Percentiles rank a stretch among this genome's conserved stretches.
phyloP scores from a whole-genome alignment of 306 rosid species.

The Cucurbita pepo region DNA sequence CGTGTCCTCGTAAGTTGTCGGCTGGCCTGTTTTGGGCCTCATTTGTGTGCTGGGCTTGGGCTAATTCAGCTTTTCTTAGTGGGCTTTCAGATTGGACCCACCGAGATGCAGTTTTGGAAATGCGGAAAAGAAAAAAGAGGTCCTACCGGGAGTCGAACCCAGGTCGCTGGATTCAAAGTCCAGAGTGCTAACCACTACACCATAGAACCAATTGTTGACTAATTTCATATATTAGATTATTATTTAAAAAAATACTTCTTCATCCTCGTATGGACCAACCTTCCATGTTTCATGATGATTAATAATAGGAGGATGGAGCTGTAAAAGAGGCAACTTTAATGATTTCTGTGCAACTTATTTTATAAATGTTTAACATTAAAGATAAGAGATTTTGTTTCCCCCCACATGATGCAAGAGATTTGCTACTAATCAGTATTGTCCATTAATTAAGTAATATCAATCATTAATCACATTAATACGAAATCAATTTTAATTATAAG shows the following conservation, averaged over 20 bases:
- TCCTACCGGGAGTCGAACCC: constrained; percentile 3
- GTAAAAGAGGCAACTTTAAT: not conserved
- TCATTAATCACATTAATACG: not conserved
- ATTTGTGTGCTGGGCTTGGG: not conserved
- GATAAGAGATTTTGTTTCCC: not conserved
- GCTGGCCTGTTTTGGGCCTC: not conserved
- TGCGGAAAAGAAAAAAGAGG: not conserved
- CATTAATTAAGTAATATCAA: not conserved
- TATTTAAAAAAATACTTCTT: too few relatives aligned
- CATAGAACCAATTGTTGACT: not conserved
- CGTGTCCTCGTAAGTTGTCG: not conserved
- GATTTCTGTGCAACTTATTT: not conserved
- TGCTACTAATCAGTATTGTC: too few relatives aligned
- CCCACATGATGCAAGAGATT: not conserved
- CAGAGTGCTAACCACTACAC: constrained; percentile 2
- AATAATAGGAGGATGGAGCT: not conserved
- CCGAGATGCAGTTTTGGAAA: not conserved
- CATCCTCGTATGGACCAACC: not conserved
- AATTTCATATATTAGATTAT: too few relatives aligned
- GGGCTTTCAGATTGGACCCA: not conserved
- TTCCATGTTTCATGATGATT: not conserved
- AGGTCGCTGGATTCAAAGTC: constrained; percentile 1
- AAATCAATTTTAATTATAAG: not conserved
- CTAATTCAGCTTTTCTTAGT: not conserved
- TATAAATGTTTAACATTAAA: not conserved